Conservation (phyloP, 768 basidiomycete species). For the Boletus pseudopeckii region DNA sequence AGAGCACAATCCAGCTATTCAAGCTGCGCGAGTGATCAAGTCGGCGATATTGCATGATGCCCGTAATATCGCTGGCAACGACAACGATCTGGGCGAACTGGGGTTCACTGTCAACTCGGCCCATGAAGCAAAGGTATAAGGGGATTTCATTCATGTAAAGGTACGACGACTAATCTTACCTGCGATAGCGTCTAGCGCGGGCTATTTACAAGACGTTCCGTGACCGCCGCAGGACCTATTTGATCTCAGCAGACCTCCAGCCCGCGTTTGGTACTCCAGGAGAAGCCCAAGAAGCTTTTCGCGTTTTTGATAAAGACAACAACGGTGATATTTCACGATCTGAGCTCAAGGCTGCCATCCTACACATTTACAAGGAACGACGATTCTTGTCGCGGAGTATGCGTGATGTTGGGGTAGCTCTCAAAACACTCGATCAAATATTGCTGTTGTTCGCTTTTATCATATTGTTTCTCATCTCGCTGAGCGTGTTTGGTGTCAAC, state of each 20-base stretch:
- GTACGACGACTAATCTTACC: not conserved
- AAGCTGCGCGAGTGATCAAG: conserved; percentile 64
- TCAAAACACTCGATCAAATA: conserved; percentile 61
- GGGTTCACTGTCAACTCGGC: conserved; percentile 54
- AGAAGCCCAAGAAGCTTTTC: conserved; percentile 65
- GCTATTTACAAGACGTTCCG: conserved; percentile 62
- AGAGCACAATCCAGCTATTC: conserved; percentile 40
- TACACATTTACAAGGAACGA: conserved; percentile 76
- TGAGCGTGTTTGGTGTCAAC: conserved; percentile 69
- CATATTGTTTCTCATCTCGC: conserved; percentile 67
- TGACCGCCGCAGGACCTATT: conserved; percentile 51
- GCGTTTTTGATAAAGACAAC: conserved; percentile 70
- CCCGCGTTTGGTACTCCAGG: conserved; percentile 60
- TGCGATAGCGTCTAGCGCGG: conserved; percentile 59
- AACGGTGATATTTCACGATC: conserved; percentile 73
- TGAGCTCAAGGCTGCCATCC: conserved; percentile 68
- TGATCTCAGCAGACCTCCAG: conserved; percentile 66
- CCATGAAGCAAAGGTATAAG: conserved; percentile 62
- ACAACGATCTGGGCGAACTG: conserved; percentile 40
- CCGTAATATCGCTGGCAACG: conserved; percentile 57
- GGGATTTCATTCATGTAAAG: not conserved
- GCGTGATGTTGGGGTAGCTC: conserved; percentile 68
- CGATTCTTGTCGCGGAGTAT: conserved; percentile 72
- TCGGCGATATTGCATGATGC: conserved; percentile 75
- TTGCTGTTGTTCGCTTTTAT: conserved; percentile 60